Evolutionary conservation across 2,329 filamentous ascomycete genomes (phyloP).

Genomic region (Daldinia sp.): DNA sequence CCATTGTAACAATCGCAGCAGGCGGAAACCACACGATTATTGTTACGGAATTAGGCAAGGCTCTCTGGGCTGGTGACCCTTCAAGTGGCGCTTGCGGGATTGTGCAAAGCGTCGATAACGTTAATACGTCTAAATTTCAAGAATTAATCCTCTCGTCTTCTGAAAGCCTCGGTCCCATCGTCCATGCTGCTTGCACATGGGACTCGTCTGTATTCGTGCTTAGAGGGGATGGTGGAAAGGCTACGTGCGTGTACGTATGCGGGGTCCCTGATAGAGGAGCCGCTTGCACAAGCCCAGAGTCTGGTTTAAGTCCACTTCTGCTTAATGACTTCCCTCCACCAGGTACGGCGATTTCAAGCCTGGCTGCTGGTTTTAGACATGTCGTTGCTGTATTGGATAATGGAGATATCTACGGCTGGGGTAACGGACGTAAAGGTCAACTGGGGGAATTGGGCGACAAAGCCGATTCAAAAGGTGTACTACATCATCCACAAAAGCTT

Average conservation of each 20-base stretch:
- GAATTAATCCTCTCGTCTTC: conserved; percentile 49
- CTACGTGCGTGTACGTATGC: conserved; percentile 65
- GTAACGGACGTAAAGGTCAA: conserved; percentile 85
- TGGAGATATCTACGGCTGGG: conserved; percentile 88
- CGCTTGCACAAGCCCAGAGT: conserved; percentile 66
- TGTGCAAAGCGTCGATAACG: conserved; percentile 38
- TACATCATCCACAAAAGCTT: conserved; percentile 70
- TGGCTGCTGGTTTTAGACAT: conserved; percentile 82
- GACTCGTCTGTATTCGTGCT: conserved; percentile 72
- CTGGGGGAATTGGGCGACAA: conserved; percentile 61
- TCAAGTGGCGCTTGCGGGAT: conserved; percentile 64
- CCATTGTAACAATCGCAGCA: conserved; percentile 56
- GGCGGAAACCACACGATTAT: conserved; percentile 91
- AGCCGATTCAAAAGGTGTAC: conserved; percentile 49
- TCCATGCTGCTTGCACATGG: conserved; percentile 77
- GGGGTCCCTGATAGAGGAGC: conserved; percentile 73
- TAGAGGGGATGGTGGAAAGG: conserved; percentile 53
- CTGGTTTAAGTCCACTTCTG: conserved; percentile 41
- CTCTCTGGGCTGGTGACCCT: conserved; percentile 73
- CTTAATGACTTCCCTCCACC: conserved; percentile 71
- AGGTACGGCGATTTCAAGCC: conserved; percentile 64
- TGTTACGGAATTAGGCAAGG: conserved; percentile 63
- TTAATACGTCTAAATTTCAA: conserved; percentile 51
- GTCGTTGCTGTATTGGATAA: conserved; percentile 75
- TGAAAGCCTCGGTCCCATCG: conserved; percentile 42